These are phyloP conservation scores for Epichloe festucae DNA, from an alignment of 2,329 filamentous ascomycete species.

Conservation along the genomic window DNA sequence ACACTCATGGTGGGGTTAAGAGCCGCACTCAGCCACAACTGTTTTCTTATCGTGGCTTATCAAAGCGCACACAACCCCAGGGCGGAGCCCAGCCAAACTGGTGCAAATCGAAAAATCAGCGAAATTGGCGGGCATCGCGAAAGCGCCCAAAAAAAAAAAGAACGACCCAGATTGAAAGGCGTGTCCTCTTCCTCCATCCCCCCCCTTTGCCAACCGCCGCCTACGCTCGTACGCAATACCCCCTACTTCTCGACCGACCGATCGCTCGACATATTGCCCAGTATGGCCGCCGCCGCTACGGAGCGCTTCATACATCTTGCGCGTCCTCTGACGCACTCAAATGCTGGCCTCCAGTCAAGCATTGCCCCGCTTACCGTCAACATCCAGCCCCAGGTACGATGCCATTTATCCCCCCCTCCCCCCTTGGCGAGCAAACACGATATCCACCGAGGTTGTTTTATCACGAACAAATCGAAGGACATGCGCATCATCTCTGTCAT, in stretches of 20 bases:
- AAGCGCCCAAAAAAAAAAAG: not conserved
- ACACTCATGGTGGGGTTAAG: conserved; percentile 18
- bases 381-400: conserved; percentile 85
- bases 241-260: conserved; percentile 1
- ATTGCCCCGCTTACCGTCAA: conserved; percentile 87
- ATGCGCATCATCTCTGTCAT: not conserved
- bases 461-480: not conserved
- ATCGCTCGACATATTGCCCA: conserved; percentile 30
- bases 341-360: conserved; percentile 66
- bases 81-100: conserved; percentile 23
- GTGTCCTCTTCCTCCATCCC: conserved; percentile 7
- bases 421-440: not conserved
- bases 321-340: conserved; percentile 74
- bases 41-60: conserved; percentile 30
- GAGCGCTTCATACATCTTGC: conserved; percentile 91
- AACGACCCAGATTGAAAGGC: not conserved
- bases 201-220: conserved; percentile 10
- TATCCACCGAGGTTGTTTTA: not conserved
- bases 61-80: conserved; percentile 43
- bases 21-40: conserved; percentile 16
- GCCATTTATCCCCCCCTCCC: not conserved
- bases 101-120: conserved; percentile 30
- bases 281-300: conserved; percentile 63
- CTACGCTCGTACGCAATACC: conserved; percentile 4
- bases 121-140: conserved; percentile 22